Evolutionary conservation across 169 alveolate genomes (phyloP), one percentile per base, ranked within the genome.

Genomic region (Plasmodium ovale): DNA sequence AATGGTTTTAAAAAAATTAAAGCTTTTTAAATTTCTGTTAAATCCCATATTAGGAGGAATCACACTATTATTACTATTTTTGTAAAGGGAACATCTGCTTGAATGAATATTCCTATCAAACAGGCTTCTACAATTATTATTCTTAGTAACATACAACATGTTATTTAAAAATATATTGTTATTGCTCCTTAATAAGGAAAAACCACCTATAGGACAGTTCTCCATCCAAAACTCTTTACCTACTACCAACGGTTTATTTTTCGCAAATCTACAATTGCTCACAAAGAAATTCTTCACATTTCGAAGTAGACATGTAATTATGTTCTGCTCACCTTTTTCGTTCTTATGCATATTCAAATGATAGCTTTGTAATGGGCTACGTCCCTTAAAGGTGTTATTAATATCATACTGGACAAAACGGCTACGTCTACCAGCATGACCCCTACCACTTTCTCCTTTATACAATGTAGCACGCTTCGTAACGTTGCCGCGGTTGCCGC

Each of bases 91-190:
- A 25, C 23, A 10, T 72, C 31, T 54, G 23, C 54, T 35, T 53
- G 59, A 72, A 54, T 72, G 69, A 33, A 72, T 72, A 53, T 59
- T 72, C 54, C 69, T 72, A 59, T 72, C 87, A 72, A 53, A 33
- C 69, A 71, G 12, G 23, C 25, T 73, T 33, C 33, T 73, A 31
- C 25, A 21, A 3, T 39, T 73, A 59, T 73, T 35, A 59, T 49
- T 73, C 42, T 73, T 73, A 3, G 62, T 54, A 27, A 35, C 62
- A 59, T 73, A 73, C n/a, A 37, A 58, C 59, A 73, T 21, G 51
- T 73, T 56, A 58, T 73, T 73, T 23, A 33, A 62, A 35, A 73
- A 73, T 2, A 73, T 58, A 12, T 56, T 58, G 19, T 56, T 73
- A 37, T 60, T 59, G 16, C 25, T 73, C 23, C 60, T 19, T 58